Conservation (phyloP, 768 basidiomycete species). For the Hebeloma cylindrosporum region DNA sequence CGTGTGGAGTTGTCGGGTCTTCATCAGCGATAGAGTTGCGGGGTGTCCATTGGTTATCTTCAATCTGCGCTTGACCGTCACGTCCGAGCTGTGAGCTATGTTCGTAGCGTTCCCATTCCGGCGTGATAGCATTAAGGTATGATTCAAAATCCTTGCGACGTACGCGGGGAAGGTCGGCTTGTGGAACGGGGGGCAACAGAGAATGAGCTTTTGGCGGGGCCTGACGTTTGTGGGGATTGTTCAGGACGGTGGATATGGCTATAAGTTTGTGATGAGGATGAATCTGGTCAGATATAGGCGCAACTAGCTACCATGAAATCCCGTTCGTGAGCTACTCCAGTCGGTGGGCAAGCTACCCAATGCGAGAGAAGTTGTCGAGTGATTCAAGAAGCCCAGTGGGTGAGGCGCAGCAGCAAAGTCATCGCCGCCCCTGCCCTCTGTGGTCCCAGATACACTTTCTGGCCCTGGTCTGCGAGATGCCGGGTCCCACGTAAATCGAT, state of each 20-base stretch:
- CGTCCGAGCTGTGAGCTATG: constrained; percentile 39
- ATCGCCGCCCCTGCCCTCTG: constrained; percentile 61
- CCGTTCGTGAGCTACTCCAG: constrained; percentile 82
- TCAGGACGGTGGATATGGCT: constrained; percentile 95
- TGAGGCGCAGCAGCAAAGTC: constrained; percentile 59
- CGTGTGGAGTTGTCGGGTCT: constrained; percentile 15
- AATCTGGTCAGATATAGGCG: not conserved
- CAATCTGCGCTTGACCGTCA: constrained; percentile 41
- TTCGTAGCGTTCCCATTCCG: constrained; percentile 80
- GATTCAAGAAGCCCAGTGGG: constrained; percentile 48
- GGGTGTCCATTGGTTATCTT: constrained; percentile 28
- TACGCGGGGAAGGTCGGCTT: constrained; percentile 78
- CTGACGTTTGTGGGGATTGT: constrained; percentile 82
- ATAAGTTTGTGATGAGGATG: constrained; percentile 3
- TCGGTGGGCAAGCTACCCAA: constrained; percentile 53
- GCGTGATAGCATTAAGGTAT: constrained; percentile 68
- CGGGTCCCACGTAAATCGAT: constrained; percentile 77
- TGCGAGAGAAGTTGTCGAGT: constrained; percentile 49
- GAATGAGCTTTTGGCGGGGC: constrained; percentile 90
- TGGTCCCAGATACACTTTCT: constrained; percentile 72
- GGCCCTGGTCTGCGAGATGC: constrained; percentile 58
- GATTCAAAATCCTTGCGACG: constrained; percentile 81
- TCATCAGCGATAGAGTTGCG: constrained; percentile 24
- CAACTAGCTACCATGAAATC: constrained; percentile 75
- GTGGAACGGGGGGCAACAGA: constrained; percentile 65